Base-by-base conservation (phyloP, 164 flowering plant species). In the Annona squamosa region DNA sequence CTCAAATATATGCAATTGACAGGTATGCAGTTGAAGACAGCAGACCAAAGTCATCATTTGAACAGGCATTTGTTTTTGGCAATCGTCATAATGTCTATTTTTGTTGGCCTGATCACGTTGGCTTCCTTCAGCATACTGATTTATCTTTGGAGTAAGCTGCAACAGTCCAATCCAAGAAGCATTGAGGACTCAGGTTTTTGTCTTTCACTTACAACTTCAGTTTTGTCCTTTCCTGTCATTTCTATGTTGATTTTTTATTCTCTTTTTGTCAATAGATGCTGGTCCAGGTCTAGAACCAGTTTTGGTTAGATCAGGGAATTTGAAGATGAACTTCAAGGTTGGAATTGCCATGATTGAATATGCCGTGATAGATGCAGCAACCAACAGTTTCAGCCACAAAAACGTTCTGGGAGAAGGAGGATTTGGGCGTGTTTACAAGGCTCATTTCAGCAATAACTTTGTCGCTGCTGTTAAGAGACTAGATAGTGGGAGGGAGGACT, bases 401-500 rank as follows among this genome's bases (percentile, higher is more conserved):
- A 85, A 87, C 68, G 66, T 88, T 48, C 48, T 93, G 77, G 99
- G 99, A 43, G 86, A 83, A 66, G 97, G 97, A 17, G 96, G 91
- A 70, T 86, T 88, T 76, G 93, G 97, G 4, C 71, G 88, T 65
- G 97, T 95, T 71, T 95, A 88, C 76, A 89, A 85, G 83, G 99
- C 90, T 71, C 74, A 66, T 0, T 86, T 95, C 46, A 84, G 85
- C 63, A 85, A 85, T 64, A 76, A 84, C 47, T 74, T 77, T 46
- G 70, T 69, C 46, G 96, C 86, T 71, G 98, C 98, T 10, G 96
- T 91, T 37, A 95, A 95, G 82, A 91, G 77, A 77, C 48, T 91
- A 10, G 83, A 90, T 65, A 75, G 78, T 75, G 81, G 78, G 57
- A 84, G 81, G 18, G 83, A 78, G 46, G 93, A 86, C 48, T 89